phyloP scores from a whole-genome alignment of 495 filamentous ascomycete genomes.

The Penicillium dipodomyicola region DNA sequence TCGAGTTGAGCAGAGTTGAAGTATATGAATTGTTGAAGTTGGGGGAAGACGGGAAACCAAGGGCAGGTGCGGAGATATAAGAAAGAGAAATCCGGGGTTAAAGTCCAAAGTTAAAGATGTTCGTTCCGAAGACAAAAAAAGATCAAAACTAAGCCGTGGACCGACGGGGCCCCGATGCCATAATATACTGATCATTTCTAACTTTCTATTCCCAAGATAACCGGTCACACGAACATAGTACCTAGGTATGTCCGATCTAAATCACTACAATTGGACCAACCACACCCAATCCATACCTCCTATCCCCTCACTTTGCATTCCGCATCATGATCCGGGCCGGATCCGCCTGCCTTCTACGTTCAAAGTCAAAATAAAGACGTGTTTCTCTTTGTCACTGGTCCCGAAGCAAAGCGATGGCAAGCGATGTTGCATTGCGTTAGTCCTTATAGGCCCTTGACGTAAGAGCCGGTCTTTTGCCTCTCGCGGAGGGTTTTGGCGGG shows the following conservation, averaged over 20 bases:
- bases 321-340: slow-evolving; percentile 25
- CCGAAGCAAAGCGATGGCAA: slow-evolving; percentile 33
- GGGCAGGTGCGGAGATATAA: not conserved
- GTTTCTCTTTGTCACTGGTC: slow-evolving; percentile 31
- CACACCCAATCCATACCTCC: slow-evolving; percentile 3
- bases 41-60: not conserved
- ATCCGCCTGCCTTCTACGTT: slow-evolving; percentile 13
- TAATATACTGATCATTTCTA: not conserved
- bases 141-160: not conserved
- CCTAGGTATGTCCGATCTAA: not conserved
- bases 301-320: slow-evolving; percentile 8
- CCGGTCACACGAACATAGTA: slow-evolving; percentile 2
- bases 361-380: slow-evolving; percentile 2
- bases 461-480: slow-evolving; percentile 1
- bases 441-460: slow-evolving; percentile 7
- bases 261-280: slow-evolving; percentile 6
- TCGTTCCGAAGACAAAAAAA: slow-evolving; percentile 6
- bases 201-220: not conserved
- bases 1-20: not conserved
- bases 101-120: slow-evolving; percentile 1
- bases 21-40: not conserved
- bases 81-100: slow-evolving; percentile 32
- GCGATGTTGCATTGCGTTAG: slow-evolving; percentile 18
- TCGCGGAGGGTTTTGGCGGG: slow-evolving; percentile 9
- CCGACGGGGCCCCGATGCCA: slow-evolving; percentile 8